These are phyloP conservation scores for Leishmania aethiopica DNA, from an alignment of 208 protist genomes.

Conservation along the genomic window DNA sequence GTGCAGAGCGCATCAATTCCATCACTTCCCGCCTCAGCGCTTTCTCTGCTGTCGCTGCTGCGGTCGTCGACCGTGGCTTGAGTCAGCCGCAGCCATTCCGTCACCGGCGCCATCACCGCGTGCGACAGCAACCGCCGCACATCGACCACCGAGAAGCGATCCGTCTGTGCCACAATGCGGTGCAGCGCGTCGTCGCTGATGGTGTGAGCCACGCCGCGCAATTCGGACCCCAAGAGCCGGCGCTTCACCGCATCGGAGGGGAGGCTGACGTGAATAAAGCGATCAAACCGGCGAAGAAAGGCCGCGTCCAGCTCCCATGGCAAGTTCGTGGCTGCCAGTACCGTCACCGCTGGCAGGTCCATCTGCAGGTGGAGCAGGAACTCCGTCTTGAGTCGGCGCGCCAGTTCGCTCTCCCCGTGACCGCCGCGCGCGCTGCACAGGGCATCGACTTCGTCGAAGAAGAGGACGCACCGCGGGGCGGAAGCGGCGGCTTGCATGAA, in stretches of 20 bases:
- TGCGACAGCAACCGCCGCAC: conserved; percentile 89
- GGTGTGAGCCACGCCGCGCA: conserved; percentile 42
- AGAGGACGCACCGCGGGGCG: conserved; percentile 77
- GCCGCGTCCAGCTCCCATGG: conserved; percentile 93
- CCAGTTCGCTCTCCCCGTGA: conserved; percentile 78
- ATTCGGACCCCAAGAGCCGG: conserved; percentile 33
- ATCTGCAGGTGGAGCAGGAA: conserved; percentile 96
- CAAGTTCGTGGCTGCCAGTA: conserved; percentile 93
- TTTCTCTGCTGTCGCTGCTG: not conserved
- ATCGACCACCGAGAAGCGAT: conserved; percentile 93
- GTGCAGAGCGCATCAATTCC: not conserved
- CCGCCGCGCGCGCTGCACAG: conserved; percentile 79
- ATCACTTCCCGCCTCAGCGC: not conserved
- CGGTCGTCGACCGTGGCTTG: conserved; percentile 37
- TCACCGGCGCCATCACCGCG: conserved; percentile 94
- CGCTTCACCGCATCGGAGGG: conserved; percentile 44
- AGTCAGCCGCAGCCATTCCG: conserved; percentile 58
- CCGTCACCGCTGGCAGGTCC: conserved; percentile 48
- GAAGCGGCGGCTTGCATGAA: conserved; percentile 83
- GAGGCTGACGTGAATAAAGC: conserved; percentile 85
- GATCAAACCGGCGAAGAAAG: conserved; percentile 88
- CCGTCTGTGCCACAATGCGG: conserved; percentile 44
- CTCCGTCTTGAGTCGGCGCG: conserved; percentile 99
- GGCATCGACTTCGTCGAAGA: conserved; percentile 95
- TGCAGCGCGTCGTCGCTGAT: conserved; percentile 47